phyloP scores from a whole-genome alignment of 148 eudicot species.

The Fagopyrum esculentum region DNA sequence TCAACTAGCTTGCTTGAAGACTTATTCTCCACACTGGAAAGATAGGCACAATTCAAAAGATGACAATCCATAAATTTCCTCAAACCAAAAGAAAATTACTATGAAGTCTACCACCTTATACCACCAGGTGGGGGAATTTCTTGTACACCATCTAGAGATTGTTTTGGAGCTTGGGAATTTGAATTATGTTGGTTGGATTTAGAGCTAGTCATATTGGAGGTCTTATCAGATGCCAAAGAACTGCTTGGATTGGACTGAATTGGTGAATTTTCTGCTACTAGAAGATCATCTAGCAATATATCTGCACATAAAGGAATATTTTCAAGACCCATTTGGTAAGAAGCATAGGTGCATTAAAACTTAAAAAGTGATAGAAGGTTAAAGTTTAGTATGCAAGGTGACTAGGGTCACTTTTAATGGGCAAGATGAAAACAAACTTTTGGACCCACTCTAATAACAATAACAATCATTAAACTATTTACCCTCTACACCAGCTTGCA shows the following conservation, averaged over 20 bases:
- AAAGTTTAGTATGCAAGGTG: too few relatives aligned
- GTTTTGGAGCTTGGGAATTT: constrained; percentile 20
- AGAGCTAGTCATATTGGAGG: constrained; percentile 36
- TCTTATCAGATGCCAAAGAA: constrained; percentile 44
- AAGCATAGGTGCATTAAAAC: too few relatives aligned
- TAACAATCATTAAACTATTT: not conserved
- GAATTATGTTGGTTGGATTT: constrained; percentile 29
- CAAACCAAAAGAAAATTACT: not conserved
- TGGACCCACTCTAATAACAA: not conserved
- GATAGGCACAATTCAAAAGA: not conserved
- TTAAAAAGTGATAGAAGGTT: too few relatives aligned
- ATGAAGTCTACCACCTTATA: constrained; percentile 32
- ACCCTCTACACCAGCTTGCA: not conserved
- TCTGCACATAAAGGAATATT: constrained; percentile 31
- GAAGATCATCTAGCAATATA: constrained; percentile 64
- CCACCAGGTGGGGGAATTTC: constrained; percentile 41
- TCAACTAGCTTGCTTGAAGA: constrained; percentile 73
- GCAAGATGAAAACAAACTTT: not conserved
- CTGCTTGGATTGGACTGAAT: constrained; percentile 49
- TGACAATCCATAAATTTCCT: not conserved
- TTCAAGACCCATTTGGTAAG: not conserved
- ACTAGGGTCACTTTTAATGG: not conserved
- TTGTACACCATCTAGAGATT: constrained; percentile 31
- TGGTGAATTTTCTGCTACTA: constrained; percentile 71
- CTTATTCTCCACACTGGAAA: constrained; percentile 46